phyloP scores from a whole-genome alignment of 2,329 filamentous ascomycete species.

The Calonectria honghensis region DNA sequence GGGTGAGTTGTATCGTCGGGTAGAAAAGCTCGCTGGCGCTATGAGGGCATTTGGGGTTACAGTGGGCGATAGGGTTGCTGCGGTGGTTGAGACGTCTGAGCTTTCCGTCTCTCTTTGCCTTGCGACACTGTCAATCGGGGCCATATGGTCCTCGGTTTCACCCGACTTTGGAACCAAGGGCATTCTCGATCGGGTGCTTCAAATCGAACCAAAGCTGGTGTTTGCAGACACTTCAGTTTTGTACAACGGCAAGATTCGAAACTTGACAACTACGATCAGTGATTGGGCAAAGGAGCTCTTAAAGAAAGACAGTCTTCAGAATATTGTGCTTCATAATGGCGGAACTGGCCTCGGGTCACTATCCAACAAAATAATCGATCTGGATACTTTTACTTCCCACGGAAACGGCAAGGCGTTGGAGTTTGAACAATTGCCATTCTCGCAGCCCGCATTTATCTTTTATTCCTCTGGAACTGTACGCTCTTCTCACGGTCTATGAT shows the following conservation, averaged over 20 bases:
- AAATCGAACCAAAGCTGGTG: conserved; percentile 28
- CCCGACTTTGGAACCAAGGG: conserved; percentile 25
- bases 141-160: conserved; percentile 30
- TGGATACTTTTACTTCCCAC: not conserved
- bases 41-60: conserved; percentile 24
- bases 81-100: conserved; percentile 1
- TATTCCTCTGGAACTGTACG: conserved; percentile 34
- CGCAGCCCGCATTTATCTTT: conserved; percentile 30
- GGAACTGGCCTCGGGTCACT: not conserved
- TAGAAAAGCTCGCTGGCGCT: conserved; percentile 1
- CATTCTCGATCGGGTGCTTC: conserved; percentile 29
- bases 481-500: no score
- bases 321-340: conserved; percentile 17
- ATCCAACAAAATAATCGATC: conserved; percentile 3
- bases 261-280: not conserved
- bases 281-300: conserved; percentile 3
- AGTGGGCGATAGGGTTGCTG: conserved; percentile 25
- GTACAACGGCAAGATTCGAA: conserved; percentile 30
- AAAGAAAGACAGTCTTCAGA: not conserved
- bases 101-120: conserved; percentile 19
- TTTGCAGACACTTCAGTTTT: conserved; percentile 10
- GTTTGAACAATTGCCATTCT: conserved; percentile 29
- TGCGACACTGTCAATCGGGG: conserved; percentile 31
- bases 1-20: conserved; percentile 4
- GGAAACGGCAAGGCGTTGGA: not conserved